These are phyloP conservation scores for Tremella fuciformis DNA, from an alignment of 768 basidiomycete genomes.

Conservation along the genomic window DNA sequence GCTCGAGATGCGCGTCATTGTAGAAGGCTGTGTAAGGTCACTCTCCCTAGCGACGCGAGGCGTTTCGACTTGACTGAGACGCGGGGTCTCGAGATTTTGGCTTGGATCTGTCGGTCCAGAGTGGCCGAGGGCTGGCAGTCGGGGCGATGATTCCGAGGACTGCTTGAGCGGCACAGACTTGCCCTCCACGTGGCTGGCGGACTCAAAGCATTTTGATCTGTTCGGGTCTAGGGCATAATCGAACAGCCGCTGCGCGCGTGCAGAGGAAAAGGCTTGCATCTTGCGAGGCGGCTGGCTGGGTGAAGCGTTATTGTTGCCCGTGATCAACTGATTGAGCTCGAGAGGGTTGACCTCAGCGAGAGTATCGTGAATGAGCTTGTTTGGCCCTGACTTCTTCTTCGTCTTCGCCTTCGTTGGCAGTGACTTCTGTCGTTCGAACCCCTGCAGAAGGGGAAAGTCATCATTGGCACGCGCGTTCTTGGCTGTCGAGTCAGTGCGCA, in stretches of 20 bases:
- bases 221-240: no score
- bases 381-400: neutral
- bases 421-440: slow-evolving; percentile 25
- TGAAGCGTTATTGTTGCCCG: neutral
- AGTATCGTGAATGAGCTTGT: neutral
- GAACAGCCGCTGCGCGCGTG: no score
- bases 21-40: neutral
- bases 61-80: neutral
- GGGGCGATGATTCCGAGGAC: neutral
- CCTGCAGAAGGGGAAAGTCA: slow-evolving; percentile 29
- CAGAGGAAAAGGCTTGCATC: no score
- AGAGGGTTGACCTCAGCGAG: neutral
- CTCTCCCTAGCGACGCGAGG: neutral
- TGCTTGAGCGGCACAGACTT: no score
- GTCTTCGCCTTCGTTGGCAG: slow-evolving; percentile 19
- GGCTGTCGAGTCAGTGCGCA: slow-evolving; percentile 16
- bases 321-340: neutral
- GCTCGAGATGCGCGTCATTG: neutral
- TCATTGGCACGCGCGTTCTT: slow-evolving; percentile 12
- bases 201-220: neutral
- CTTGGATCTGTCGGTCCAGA: neutral
- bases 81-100: neutral
- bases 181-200: neutral
- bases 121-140: neutral
- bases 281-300: no score